phyloP scores from a whole-genome alignment of 106 monocot genomes.

The Ottelia alismoides region DNA sequence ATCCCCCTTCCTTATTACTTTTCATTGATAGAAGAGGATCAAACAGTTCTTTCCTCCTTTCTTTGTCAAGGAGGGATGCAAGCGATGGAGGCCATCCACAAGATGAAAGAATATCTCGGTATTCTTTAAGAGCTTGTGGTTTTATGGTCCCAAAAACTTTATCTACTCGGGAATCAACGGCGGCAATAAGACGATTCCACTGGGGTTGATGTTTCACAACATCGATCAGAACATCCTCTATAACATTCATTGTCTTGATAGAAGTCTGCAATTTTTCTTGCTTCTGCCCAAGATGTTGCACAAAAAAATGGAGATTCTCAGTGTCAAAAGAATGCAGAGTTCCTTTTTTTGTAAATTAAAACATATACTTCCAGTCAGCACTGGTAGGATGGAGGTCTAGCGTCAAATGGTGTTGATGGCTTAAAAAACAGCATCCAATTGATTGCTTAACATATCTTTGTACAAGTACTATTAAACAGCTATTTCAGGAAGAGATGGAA shows the following conservation, averaged over 20 bases:
- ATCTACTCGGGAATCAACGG: constrained; percentile 66
- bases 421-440: too few relatives aligned
- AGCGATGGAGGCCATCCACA: constrained; percentile 74
- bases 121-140: constrained; percentile 47
- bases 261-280: constrained; percentile 37
- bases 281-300: constrained; percentile 31
- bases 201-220: constrained; percentile 14
- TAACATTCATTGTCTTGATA: constrained; percentile 34
- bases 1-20: constrained; percentile 34
- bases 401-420: too few relatives aligned
- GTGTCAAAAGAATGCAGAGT: too few relatives aligned
- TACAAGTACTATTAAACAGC: too few relatives aligned
- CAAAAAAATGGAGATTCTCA: too few relatives aligned
- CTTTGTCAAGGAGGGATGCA: too few relatives aligned
- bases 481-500: too few relatives aligned
- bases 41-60: constrained; percentile 15
- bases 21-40: constrained; percentile 55
- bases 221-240: constrained; percentile 34
- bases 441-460: too few relatives aligned
- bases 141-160: constrained; percentile 37
- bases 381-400: too few relatives aligned
- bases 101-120: constrained; percentile 48
- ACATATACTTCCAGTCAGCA: too few relatives aligned
- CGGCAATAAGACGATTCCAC: constrained; percentile 41
- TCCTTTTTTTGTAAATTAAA: too few relatives aligned